phyloP scores from a whole-genome alignment of 176 grass and related monocot species.

The Phyllostachys edulis region DNA sequence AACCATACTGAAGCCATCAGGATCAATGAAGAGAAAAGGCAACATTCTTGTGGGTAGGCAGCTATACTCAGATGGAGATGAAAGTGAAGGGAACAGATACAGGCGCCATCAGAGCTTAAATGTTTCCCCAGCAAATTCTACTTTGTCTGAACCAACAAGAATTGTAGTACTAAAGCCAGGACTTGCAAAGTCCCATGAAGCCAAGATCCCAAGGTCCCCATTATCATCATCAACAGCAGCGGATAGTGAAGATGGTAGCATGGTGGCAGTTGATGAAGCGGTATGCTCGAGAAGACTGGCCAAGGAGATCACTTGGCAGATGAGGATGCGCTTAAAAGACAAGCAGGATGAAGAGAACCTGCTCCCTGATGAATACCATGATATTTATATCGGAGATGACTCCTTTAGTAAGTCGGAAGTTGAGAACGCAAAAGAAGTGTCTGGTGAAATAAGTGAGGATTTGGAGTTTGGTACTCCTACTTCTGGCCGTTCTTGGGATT shows the following conservation, averaged over 20 bases:
- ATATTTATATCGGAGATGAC: slow-evolving; percentile 46
- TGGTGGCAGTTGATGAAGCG: slow-evolving; percentile 44
- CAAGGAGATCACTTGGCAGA: slow-evolving; percentile 58
- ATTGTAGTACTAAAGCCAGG: slow-evolving; percentile 93
- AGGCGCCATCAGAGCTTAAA: slow-evolving; percentile 39
- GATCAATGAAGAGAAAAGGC: slow-evolving; percentile 52
- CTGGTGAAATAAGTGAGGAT: slow-evolving; percentile 59
- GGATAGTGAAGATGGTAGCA: slow-evolving; percentile 47
- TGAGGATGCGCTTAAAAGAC: slow-evolving; percentile 55
- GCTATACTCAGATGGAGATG: slow-evolving; percentile 50
- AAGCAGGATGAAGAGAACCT: slow-evolving; percentile 40
- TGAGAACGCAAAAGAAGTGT: slow-evolving; percentile 64
- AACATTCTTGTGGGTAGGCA: slow-evolving; percentile 37
- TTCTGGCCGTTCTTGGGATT: slow-evolving; percentile 78
- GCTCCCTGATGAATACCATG: slow-evolving; percentile 44
- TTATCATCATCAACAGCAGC: slow-evolving; percentile 33
- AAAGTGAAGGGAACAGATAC: slow-evolving; percentile 36
- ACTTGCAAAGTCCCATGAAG: slow-evolving; percentile 39
- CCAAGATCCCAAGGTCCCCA: slow-evolving; percentile 22
- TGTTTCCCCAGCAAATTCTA: slow-evolving; percentile 41
- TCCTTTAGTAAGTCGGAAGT: slow-evolving; percentile 67
- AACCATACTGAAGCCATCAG: slow-evolving; percentile 85
- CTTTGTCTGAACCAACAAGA: slow-evolving; percentile 69
- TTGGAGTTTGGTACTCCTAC: slow-evolving; percentile 67
- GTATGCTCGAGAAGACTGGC: slow-evolving; percentile 50